A percentile compares a stretch with the other conserved stretches of the same genome.
These are phyloP conservation scores for Licmophora abbreviata DNA, from an alignment of 108 stramenopile species.

Conservation along the genomic window DNA sequence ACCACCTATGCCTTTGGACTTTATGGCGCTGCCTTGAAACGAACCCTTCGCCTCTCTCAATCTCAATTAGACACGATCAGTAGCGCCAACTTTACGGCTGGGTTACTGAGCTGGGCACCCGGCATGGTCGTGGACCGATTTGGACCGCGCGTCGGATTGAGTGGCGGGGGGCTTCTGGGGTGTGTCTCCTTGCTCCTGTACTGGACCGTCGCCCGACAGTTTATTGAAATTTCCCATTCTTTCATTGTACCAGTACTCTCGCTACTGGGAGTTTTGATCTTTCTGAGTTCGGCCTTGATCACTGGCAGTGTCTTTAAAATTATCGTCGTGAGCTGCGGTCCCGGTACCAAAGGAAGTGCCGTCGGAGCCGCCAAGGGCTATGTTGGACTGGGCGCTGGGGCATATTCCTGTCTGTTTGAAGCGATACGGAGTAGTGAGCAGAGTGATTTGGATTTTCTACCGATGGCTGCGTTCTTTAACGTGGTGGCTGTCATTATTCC, in stretches of 20 bases:
- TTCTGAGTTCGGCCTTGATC: conserved; percentile 63
- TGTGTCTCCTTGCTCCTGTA: conserved; percentile 32
- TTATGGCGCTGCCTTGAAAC: conserved; percentile 65
- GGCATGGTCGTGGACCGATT: conserved; percentile 61
- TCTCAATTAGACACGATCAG: conserved; percentile 67
- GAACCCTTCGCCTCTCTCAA: conserved; percentile 54
- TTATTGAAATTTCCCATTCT: not conserved
- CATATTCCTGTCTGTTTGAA: conserved; percentile 52
- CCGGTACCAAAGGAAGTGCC: conserved; percentile 66
- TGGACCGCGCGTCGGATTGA: conserved; percentile 41
- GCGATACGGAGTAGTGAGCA: conserved; percentile 26
- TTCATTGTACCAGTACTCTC: conserved; percentile 40
- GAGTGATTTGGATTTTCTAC: conserved; percentile 63
- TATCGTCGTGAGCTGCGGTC: conserved; percentile 51
- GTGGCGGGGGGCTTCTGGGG: conserved; percentile 50
- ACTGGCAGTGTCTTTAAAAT: conserved; percentile 79
- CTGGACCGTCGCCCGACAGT: conserved; percentile 44
- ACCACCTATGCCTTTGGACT: conserved; percentile 82
- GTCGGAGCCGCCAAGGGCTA: conserved; percentile 85
- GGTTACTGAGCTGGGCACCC: conserved; percentile 65
- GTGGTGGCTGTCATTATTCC: conserved; percentile 51
- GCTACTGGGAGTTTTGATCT: conserved; percentile 40
- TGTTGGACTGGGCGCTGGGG: conserved; percentile 67
- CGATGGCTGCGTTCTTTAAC: conserved; percentile 68
- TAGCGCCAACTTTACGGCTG: conserved; percentile 65